A percentile compares a stretch with the other conserved stretches of the same genome.
Conservation (phyloP, 805 yeast genomes). For the Candida pseudoglaebosa region DNA sequence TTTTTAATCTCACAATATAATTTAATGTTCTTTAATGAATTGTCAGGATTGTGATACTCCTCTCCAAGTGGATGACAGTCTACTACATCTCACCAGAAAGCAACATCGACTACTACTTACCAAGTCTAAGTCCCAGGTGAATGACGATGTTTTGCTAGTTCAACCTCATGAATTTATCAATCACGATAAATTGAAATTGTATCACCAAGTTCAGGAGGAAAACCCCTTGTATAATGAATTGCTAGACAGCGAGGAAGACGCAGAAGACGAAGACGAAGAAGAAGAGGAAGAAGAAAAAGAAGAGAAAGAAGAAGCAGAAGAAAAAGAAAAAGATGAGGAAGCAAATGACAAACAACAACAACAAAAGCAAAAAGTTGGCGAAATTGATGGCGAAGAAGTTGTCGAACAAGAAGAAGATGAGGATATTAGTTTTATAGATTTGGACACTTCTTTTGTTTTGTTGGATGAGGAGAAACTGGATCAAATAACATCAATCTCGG, state of each 20-base stretch:
- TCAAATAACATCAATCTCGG: conserved; percentile 35
- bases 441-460: neutral
- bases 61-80: conserved; percentile 50
- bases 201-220: conserved; percentile 24
- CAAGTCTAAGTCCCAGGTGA: conserved; percentile 16
- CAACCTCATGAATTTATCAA: conserved; percentile 36
- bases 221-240: conserved; percentile 24
- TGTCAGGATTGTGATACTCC: conserved; percentile 68
- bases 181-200: conserved; percentile 32
- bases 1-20: too few relatives aligned
- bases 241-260: conserved; percentile 26
- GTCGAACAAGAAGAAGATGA: conserved; percentile 9
- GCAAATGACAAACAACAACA: conserved; percentile 4
- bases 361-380: conserved; percentile 12
- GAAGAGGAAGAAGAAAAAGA: conserved; percentile 12
- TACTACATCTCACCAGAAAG: conserved; percentile 48
- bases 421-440: conserved; percentile 5
- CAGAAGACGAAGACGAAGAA: conserved; percentile 14
- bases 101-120: conserved; percentile 51
- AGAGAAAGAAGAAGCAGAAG: conserved; percentile 8
- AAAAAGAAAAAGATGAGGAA: too few relatives aligned
- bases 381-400: conserved; percentile 11
- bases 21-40: too few relatives aligned
- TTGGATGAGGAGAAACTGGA: conserved; percentile 9
- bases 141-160: conserved; percentile 10